phyloP scores from a whole-genome alignment of 2,329 filamentous ascomycete genomes.

The Talaromyces islandicus region DNA sequence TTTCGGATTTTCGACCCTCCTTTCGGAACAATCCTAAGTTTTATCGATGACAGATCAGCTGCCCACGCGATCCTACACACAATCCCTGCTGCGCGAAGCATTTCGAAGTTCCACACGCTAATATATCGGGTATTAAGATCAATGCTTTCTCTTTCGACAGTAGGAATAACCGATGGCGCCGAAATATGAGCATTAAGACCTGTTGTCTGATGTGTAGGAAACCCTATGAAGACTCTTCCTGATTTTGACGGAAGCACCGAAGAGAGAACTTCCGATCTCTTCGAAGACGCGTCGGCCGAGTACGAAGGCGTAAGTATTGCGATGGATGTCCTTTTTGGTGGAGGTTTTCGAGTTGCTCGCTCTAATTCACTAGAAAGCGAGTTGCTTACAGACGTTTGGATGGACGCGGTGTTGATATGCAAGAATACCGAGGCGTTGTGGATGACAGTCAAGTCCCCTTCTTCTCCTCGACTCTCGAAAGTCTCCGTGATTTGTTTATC shows the following conservation, averaged over 20 bases:
- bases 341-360: conserved; percentile 93
- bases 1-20: conserved; percentile 50
- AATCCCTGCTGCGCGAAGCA: conserved; percentile 85
- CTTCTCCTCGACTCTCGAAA: conserved; percentile 55
- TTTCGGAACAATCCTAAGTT: conserved; percentile 48
- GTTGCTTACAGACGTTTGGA: conserved; percentile 67
- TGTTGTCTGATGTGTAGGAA: conserved; percentile 95
- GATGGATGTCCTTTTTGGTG: conserved; percentile 78
- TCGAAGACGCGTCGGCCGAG: conserved; percentile 67
- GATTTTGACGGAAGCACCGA: conserved; percentile 85
- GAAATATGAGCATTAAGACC: conserved; percentile 91
- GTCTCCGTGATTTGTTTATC: conserved; percentile 43
- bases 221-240: conserved; percentile 93
- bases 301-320: conserved; percentile 88
- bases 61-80: conserved; percentile 82
- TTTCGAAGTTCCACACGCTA: conserved; percentile 89
- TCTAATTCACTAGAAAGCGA: conserved; percentile 81
- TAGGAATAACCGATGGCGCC: conserved; percentile 92
- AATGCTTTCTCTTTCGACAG: conserved; percentile 93
- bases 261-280: conserved; percentile 69
- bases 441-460: conserved; percentile 64
- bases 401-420: conserved; percentile 75
- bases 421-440: conserved; percentile 80
- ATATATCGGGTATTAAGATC: conserved; percentile 95
- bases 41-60: conserved; percentile 77